phyloP scores from a whole-genome alignment of 495 filamentous ascomycete genomes.

The Staphylotrichum tortipilum region DNA sequence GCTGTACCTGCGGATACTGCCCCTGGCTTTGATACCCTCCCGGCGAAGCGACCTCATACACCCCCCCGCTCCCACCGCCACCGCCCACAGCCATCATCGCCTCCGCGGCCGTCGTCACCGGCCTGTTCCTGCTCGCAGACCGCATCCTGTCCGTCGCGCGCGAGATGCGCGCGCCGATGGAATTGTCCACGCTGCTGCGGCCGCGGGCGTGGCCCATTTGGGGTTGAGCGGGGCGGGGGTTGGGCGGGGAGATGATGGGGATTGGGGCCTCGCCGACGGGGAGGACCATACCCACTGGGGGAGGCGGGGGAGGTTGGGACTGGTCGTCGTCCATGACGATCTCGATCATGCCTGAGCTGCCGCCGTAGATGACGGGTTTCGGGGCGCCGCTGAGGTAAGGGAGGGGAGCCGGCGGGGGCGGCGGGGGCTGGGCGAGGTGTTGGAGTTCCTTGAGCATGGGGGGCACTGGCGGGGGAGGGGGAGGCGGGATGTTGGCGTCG shows the following conservation, averaged over 20 bases:
- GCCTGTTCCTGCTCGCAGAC: constrained; percentile 55
- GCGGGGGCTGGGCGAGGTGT: constrained; percentile 62
- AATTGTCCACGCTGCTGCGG: constrained; percentile 57
- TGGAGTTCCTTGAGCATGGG: constrained; percentile 76
- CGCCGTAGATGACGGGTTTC: constrained; percentile 30
- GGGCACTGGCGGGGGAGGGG: constrained; percentile 41
- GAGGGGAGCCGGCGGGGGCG: constrained; percentile 57
- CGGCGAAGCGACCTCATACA: too few relatives aligned
- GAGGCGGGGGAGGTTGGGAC: constrained; percentile 24
- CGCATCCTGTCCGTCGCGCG: constrained; percentile 62
- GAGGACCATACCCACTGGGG: constrained; percentile 6
- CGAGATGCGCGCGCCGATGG: constrained; percentile 46
- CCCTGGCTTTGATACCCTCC: too few relatives aligned
- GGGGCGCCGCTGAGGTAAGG: constrained; percentile 22
- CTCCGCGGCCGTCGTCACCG: constrained; percentile 10
- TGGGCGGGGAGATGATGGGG: constrained; percentile 29
- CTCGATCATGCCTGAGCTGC: constrained; percentile 58
- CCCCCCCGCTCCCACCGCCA: too few relatives aligned
- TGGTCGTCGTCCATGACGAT: constrained; percentile 64
- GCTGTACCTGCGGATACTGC: constrained; percentile 6
- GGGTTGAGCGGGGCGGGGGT: constrained; percentile 34
- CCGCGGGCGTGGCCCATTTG: constrained; percentile 61
- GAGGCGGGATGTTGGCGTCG: constrained; percentile 39
- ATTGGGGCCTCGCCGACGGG: constrained; percentile 19
- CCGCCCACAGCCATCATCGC: constrained; percentile 15